Base-by-base conservation (phyloP, 2,329 filamentous ascomycete genomes). In the Trichoderma hamatum region DNA sequence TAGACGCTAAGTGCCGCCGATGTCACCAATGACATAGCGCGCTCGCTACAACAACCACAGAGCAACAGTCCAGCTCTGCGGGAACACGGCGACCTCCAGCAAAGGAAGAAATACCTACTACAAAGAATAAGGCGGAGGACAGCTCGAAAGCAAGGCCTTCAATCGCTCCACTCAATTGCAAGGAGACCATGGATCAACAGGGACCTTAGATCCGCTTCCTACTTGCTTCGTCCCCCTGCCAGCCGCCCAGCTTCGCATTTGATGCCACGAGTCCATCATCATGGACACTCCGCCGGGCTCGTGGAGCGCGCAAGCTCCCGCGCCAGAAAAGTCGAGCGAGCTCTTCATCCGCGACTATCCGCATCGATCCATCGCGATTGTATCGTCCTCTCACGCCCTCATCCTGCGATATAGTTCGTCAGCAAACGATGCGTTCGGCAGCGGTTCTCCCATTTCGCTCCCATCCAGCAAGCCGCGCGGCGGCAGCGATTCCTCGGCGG, bases 281-380 rank as follows among this genome's bases (percentile, higher is more conserved):
- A 87, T 87, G 85, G 85, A 87, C 76, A 80, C 82, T 76, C 77
- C 79, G 68, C 77, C 82, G 55, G 74, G 79, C 71, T 74, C 80
- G 63, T 85, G 83, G 82, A 81, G 76, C 71, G 79, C 82, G 70
- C 82, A 85, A 74, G 76, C 82, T 72, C 83, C 83, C 16, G 81
- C 84, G 55, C 80, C 82, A 71, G 85, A 88, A 70, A 87, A 84
- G 83, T 88, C 90, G 69, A 91, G 93, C 81, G 90, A 91, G 75
- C 89, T 97, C 71, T 87, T 96, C 75, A 89, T 97, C 79, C 92
- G 92, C 82, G 94, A 97, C 77, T 89, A 93, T 77, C 93, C 93
- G 73, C 89, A 93, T 78, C 92, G 95, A 73, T 92, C 93, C 73
- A 93, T 98, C 78, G 93, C 93, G 72, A 90, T 98, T 73, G 90